phyloP scores from a whole-genome alignment of 495 filamentous ascomycete species.

The Alectoria sarmentosa region DNA sequence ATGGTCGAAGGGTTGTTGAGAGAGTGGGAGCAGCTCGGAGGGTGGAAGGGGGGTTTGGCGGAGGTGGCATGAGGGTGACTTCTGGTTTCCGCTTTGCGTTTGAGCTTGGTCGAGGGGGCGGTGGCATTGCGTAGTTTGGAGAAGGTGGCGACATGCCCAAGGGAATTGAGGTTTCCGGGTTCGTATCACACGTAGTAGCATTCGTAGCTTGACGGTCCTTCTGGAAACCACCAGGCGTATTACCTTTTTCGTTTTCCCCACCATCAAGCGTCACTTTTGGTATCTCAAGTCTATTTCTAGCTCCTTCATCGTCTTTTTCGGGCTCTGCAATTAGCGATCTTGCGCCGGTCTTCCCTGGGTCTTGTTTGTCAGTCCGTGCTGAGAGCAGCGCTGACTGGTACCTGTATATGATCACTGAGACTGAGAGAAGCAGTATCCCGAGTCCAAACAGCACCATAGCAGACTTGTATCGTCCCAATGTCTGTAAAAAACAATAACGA shows the following conservation, averaged over 20 bases:
- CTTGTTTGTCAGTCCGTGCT: conserved; percentile 7
- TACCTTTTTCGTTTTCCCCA: neutral
- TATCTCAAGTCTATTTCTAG: neutral
- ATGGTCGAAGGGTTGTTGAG: conserved; percentile 29
- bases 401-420: conserved; percentile 17
- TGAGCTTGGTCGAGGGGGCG: neutral
- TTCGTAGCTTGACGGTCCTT: neutral
- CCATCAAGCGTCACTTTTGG: conserved; percentile 3
- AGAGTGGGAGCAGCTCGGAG: conserved; percentile 28
- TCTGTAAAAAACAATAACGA: neutral
- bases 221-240: neutral
- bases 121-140: neutral
- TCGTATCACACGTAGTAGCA: neutral
- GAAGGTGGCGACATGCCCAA: neutral
- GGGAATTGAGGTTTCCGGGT: conserved; percentile 1
- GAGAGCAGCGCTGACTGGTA: neutral
- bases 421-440: conserved; percentile 11
- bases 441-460: conserved; percentile 18
- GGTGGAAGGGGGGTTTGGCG: conserved; percentile 25
- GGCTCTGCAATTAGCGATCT: neutral
- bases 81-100: conserved; percentile 9
- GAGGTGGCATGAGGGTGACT: conserved; percentile 21
- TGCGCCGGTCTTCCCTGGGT: neutral
- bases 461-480: neutral
- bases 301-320: neutral